Percentiles rank a stretch among this genome's conserved stretches.
Evolutionary conservation across 2,329 filamentous ascomycete species (phyloP).

Genomic region (Fusarium tjaetaba): DNA sequence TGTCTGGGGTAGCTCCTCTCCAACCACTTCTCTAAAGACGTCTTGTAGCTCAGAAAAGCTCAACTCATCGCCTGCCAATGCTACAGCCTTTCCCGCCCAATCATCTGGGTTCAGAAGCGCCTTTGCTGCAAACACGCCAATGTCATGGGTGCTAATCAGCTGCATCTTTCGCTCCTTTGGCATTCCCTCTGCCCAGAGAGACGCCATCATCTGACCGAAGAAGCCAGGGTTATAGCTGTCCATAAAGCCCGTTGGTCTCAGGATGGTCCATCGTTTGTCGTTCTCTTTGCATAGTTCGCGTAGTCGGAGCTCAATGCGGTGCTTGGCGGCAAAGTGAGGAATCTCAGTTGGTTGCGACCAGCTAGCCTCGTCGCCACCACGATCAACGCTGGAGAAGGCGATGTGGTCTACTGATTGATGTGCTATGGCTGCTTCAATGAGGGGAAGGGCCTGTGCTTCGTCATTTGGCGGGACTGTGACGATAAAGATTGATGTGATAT

Average conservation of each 20-base stretch:
- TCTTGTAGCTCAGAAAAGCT: constrained; percentile 8
- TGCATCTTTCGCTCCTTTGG: constrained; percentile 39
- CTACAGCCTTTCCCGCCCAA: constrained; percentile 6
- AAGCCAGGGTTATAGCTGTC: constrained; percentile 39
- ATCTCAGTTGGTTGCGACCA: constrained; percentile 27
- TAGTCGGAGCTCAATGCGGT: constrained; percentile 26
- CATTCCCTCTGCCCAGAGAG: constrained; percentile 38
- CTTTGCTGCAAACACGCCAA: constrained; percentile 31
- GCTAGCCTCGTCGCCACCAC: constrained; percentile 15
- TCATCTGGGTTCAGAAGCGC: not conserved
- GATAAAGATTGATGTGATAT: constrained; percentile 39
- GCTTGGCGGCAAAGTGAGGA: constrained; percentile 34
- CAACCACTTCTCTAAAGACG: not conserved
- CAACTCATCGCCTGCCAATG: constrained; percentile 17
- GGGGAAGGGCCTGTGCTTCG: constrained; percentile 36
- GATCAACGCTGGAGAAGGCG: constrained; percentile 32
- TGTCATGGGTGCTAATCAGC: constrained; percentile 41
- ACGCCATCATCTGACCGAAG: constrained; percentile 43
- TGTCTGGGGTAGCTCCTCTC: constrained; percentile 10
- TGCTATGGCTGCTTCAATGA: constrained; percentile 36
- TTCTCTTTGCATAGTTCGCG: not conserved
- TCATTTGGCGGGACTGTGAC: constrained; percentile 44
- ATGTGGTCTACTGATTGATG: constrained; percentile 26
- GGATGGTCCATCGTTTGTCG: constrained; percentile 37
- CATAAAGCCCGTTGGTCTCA: constrained; percentile 44